Percentiles rank a stretch among this genome's conserved stretches.
These are phyloP conservation scores for Paramecium tetraurelia DNA, from an alignment of 73 alveolate genomes.

Conservation along the genomic window DNA sequence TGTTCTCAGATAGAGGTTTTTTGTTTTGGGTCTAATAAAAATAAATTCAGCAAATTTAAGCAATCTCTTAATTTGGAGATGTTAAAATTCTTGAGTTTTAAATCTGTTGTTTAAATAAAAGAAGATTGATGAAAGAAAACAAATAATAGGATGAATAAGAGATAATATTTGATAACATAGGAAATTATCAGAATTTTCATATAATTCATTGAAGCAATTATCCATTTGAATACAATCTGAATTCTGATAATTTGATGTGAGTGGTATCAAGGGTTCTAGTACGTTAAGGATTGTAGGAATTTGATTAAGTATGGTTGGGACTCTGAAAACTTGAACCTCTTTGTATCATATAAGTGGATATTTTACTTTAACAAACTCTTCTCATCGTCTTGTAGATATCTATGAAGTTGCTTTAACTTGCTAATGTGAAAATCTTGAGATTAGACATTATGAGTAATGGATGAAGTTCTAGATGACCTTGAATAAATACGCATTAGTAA, in stretches of 20 bases:
- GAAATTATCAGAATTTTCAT: no score
- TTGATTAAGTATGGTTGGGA: background rate
- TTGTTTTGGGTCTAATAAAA: no score
- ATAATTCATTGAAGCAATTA: background rate
- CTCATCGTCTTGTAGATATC: background rate
- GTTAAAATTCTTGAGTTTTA: no score
- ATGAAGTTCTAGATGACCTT: background rate
- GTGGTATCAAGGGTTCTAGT: background rate
- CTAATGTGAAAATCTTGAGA: background rate
- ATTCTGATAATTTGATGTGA: background rate
- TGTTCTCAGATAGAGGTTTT: no score
- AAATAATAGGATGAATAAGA: no score
- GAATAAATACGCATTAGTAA: background rate
- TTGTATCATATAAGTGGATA: background rate
- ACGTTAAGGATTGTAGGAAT: background rate
- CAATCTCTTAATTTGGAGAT: no score
- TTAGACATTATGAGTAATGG: background rate
- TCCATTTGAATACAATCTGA: background rate
- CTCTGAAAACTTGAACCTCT: background rate
- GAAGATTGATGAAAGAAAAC: no score
- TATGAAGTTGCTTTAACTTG: background rate
- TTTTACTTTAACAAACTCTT: background rate
- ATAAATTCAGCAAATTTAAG: no score
- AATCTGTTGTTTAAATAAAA: no score
- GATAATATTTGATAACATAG: no score